phyloP scores from a whole-genome alignment of 768 basidiomycete genomes.

The Ramaria sp. region DNA sequence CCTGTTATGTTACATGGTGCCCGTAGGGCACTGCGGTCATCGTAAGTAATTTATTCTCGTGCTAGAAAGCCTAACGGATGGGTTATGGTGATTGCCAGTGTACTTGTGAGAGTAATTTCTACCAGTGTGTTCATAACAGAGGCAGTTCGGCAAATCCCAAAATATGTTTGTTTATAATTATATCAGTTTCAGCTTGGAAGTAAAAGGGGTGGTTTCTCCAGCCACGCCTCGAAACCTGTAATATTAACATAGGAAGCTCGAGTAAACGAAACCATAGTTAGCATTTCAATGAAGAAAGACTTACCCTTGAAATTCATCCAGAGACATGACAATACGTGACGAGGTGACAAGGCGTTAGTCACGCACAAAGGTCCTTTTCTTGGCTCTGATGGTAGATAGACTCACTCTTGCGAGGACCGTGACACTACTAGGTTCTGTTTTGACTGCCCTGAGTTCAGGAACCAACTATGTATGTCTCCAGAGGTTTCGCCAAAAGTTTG shows the following conservation, averaged over 20 bases:
- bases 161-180: background rate
- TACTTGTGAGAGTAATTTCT: too few species aligned
- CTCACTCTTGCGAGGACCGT: constrained; percentile 32
- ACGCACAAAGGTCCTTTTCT: background rate
- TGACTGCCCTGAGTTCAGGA: constrained; percentile 53
- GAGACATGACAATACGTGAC: background rate
- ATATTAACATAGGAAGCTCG: background rate
- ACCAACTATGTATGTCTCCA: constrained; percentile 56
- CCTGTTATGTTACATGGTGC: too few species aligned
- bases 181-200: background rate
- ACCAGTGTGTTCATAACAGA: background rate
- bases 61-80: too few species aligned
- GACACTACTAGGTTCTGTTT: constrained; percentile 42
- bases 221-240: too few species aligned
- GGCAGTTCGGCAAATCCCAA: background rate
- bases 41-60: too few species aligned
- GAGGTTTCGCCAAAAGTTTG: background rate
- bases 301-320: background rate
- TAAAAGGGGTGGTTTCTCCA: background rate
- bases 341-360: background rate
- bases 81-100: too few species aligned
- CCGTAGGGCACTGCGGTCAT: too few species aligned
- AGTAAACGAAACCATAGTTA: too few species aligned
- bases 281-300: too few species aligned
- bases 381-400: background rate